A percentile compares a stretch with the other conserved stretches of the same genome.
Evolutionary conservation across 2,329 filamentous ascomycete species (phyloP).

Genomic region (Harringtonia lauricola): DNA sequence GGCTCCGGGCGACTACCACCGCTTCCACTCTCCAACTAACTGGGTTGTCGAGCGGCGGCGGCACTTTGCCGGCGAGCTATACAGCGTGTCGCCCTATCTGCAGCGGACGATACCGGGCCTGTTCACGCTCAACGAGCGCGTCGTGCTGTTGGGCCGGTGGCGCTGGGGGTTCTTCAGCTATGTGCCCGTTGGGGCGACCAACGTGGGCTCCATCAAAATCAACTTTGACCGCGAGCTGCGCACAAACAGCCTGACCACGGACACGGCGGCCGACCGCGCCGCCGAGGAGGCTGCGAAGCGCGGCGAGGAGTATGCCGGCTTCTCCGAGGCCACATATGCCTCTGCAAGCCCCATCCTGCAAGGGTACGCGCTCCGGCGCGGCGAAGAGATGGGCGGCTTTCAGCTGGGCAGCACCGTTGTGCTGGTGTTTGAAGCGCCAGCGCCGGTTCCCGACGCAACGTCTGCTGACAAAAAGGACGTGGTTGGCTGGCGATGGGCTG

Average conservation of each 20-base stretch:
- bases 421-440: slow-evolving; percentile 88
- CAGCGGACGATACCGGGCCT: slow-evolving; percentile 86
- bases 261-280: slow-evolving; percentile 80
- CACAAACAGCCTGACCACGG: slow-evolving; percentile 84
- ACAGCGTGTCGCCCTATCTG: slow-evolving; percentile 88
- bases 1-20: slow-evolving; percentile 94
- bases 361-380: slow-evolving; percentile 72
- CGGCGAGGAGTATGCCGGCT: slow-evolving; percentile 81
- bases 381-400: slow-evolving; percentile 98
- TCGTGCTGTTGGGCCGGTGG: slow-evolving; percentile 89
- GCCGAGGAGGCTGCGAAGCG: slow-evolving; percentile 66
- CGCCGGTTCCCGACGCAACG: slow-evolving; percentile 26
- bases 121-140: slow-evolving; percentile 93
- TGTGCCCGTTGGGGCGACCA: slow-evolving; percentile 91
- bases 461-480: slow-evolving; percentile 40
- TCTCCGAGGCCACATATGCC: slow-evolving; percentile 81
- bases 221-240: slow-evolving; percentile 94
- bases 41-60: slow-evolving; percentile 92
- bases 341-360: slow-evolving; percentile 65
- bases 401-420: slow-evolving; percentile 92
- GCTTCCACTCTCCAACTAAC: slow-evolving; percentile 88
- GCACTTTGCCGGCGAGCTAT: slow-evolving; percentile 96
- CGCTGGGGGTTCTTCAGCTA: slow-evolving; percentile 96
- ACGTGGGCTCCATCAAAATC: slow-evolving; percentile 91
- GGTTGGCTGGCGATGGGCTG: slow-evolving; percentile 73